A percentile compares a stretch with the other conserved stretches of the same genome.
phyloP scores from a whole-genome alignment of 345 rosid species.

The Boechera divaricarpa region DNA sequence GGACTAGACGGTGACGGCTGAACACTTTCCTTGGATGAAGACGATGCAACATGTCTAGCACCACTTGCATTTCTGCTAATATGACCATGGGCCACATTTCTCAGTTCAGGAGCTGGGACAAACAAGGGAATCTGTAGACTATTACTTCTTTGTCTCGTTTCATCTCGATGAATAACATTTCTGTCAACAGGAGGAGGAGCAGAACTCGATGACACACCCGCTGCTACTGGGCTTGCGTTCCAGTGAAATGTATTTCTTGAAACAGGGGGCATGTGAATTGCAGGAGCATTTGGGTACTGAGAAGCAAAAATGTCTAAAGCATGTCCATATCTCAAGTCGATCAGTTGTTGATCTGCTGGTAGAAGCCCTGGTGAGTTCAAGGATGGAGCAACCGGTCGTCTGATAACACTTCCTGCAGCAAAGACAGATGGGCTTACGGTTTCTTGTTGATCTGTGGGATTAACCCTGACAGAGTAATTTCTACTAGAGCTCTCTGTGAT shows the following conservation, averaged over 20 bases:
- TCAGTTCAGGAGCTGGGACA: constrained; percentile 56
- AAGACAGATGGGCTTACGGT: constrained; percentile 49
- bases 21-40: constrained; percentile 54
- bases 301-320: constrained; percentile 44
- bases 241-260: constrained; percentile 63
- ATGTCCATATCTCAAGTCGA: constrained; percentile 54
- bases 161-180: constrained; percentile 48
- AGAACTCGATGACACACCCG: constrained; percentile 49
- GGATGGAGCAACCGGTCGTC: constrained; percentile 53
- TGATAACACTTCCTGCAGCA: constrained; percentile 55
- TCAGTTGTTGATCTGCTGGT: constrained; percentile 53
- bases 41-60: constrained; percentile 55
- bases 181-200: constrained; percentile 49
- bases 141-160: constrained; percentile 55
- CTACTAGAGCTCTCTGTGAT: constrained; percentile 58
- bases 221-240: constrained; percentile 58
- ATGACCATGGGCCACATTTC: constrained; percentile 50
- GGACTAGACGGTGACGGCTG: constrained; percentile 57
- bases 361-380: constrained; percentile 52
- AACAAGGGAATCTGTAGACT: constrained; percentile 59
- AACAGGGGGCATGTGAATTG: constrained; percentile 54
- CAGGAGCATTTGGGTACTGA: constrained; percentile 51
- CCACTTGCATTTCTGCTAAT: constrained; percentile 44
- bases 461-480: constrained; percentile 62
- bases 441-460: constrained; percentile 58